Conservation (phyloP, 306 rosid genomes). For the Amphicarpaea edgeworthii region DNA sequence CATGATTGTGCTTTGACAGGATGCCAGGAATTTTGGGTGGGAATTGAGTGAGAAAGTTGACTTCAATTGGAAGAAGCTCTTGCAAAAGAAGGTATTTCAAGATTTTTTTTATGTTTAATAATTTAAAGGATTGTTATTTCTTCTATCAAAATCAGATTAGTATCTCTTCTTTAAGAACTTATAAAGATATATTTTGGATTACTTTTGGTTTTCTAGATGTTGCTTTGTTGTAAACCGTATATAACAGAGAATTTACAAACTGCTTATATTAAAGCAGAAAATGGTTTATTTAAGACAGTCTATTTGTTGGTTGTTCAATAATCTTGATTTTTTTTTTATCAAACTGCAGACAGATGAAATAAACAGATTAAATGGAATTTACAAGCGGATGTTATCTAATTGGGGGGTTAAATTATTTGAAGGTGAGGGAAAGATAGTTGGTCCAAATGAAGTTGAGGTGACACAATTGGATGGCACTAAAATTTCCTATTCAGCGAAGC, state of each 20-base stretch:
- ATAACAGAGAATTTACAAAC: too few relatives aligned
- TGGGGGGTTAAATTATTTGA: constrained; percentile 88
- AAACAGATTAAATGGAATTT: constrained; percentile 84
- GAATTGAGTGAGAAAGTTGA: constrained; percentile 83
- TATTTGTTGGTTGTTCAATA: constrained; percentile 24
- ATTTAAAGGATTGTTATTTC: constrained; percentile 25
- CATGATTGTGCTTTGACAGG: constrained; percentile 58
- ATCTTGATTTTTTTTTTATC: constrained; percentile 24
- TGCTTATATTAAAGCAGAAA: constrained; percentile 35
- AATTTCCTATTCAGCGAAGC: constrained; percentile 88
- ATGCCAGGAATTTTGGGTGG: constrained; percentile 94
- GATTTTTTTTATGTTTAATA: constrained; percentile 20
- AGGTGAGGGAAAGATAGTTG: constrained; percentile 91
- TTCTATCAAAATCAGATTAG: not conserved
- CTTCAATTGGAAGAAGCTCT: constrained; percentile 93
- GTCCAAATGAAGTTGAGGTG: constrained; percentile 96
- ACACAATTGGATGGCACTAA: constrained; percentile 97
- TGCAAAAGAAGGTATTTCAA: constrained; percentile 81
- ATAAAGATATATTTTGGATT: constrained; percentile 11
- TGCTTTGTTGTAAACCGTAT: constrained; percentile 26
- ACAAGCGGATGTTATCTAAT: constrained; percentile 87
- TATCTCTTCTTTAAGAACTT: constrained; percentile 14
- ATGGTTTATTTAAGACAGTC: constrained; percentile 16
- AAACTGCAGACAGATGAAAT: constrained; percentile 89
- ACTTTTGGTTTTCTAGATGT: constrained; percentile 26